These are phyloP conservation scores for Quercus lobata DNA, from an alignment of 331 rosid species.

Conservation along the genomic window DNA sequence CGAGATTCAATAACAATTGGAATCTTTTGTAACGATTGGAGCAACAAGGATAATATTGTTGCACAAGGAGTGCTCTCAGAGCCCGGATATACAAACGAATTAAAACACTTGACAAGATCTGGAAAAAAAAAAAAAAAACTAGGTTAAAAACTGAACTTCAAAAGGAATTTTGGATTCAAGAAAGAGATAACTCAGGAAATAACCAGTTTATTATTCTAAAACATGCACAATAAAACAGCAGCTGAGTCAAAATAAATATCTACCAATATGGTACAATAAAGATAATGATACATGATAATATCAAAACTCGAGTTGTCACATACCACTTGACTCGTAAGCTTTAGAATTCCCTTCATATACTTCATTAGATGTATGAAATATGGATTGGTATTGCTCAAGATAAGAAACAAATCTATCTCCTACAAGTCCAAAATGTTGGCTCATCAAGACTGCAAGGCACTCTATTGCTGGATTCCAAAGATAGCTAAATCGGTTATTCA, in stretches of 20 bases:
- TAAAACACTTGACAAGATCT: constrained; percentile 61
- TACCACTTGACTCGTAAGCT: constrained; percentile 47
- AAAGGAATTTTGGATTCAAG: background rate
- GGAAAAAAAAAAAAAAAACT: constrained; percentile 36
- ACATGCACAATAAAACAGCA: background rate
- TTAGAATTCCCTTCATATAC: constrained; percentile 24
- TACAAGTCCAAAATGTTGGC: constrained; percentile 39
- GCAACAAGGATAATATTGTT: constrained; percentile 58
- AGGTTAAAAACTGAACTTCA: constrained; percentile 23
- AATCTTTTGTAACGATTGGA: constrained; percentile 70
- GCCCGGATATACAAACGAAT: constrained; percentile 33
- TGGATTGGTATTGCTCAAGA: constrained; percentile 44
- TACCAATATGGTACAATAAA: background rate
- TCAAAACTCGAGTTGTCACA: constrained; percentile 14
- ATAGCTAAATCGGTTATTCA: constrained; percentile 70
- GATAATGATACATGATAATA: background rate
- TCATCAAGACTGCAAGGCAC: constrained; percentile 70
- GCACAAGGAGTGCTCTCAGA: constrained; percentile 64
- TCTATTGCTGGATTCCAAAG: constrained; percentile 76
- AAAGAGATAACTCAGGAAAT: background rate
- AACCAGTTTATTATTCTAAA: background rate
- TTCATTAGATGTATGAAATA: constrained; percentile 32
- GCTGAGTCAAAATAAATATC: background rate
- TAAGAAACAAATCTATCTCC: constrained; percentile 55
- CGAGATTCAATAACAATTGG: constrained; percentile 57